These are phyloP conservation scores for Oryza australiensis DNA, from an alignment of 176 grass and related monocot species.

Conservation along the genomic window DNA sequence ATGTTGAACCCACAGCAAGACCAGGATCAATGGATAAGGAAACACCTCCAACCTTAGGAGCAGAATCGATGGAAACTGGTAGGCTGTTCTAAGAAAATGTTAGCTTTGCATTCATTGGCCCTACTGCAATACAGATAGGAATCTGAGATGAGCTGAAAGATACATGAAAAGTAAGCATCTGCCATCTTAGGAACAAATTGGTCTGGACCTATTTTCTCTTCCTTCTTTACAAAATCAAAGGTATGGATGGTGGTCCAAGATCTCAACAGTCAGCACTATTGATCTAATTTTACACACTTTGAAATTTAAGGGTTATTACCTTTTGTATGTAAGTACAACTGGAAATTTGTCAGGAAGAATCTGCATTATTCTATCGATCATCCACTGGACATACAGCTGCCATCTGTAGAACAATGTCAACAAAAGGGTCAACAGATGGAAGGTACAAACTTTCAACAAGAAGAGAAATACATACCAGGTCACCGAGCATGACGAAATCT, in stretches of 20 bases:
- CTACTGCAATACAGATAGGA: neutral
- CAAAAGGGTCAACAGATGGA: neutral
- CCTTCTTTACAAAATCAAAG: neutral
- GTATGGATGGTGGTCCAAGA: neutral
- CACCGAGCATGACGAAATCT: neutral
- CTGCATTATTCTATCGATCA: neutral
- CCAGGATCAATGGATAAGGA: conserved; percentile 48
- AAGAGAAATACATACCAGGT: conserved; percentile 36
- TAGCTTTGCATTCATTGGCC: conserved; percentile 50
- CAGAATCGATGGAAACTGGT: conserved; percentile 64
- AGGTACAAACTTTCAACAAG: conserved; percentile 16
- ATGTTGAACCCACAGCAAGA: conserved; percentile 50
- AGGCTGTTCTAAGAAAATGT: conserved; percentile 51
- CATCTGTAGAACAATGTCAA: conserved; percentile 21
- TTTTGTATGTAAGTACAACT: conserved; percentile 7
- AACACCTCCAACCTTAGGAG: conserved; percentile 56
- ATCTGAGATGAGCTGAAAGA: neutral
- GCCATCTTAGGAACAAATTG: neutral
- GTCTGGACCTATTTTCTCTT: neutral
- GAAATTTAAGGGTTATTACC: neutral
- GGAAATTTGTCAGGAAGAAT: conserved; percentile 2
- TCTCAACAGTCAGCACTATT: neutral
- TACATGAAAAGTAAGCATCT: neutral
- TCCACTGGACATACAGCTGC: neutral
- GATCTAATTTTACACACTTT: neutral